Base-by-base conservation (phyloP, 768 basidiomycete genomes). In the Trametes elegans region DNA sequence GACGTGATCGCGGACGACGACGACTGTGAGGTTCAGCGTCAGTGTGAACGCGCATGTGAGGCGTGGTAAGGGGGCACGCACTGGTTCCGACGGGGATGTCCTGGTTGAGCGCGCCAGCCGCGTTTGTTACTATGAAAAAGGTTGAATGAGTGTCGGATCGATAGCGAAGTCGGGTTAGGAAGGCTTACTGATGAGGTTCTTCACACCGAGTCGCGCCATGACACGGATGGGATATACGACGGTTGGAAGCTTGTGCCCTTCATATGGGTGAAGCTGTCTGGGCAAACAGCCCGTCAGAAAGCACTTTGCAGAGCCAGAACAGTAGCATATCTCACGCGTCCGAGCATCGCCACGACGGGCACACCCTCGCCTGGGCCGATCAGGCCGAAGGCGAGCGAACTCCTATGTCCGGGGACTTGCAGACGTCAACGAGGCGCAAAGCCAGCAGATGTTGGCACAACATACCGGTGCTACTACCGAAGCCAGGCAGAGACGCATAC, bases 261-360 rank as follows among this genome's bases (percentile, higher is more conserved):
- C 93, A 60, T 94, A 96, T 1, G 82, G 77, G 68, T 93, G 91
- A 63, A 93, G 88, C 90, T 92, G 61, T 49, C 49, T 52, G 21
- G 36, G 39, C 55, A 0, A n/a, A n/a, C n/a, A n/a, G n/a, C n/a
- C n/a, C n/a, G n/a, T n/a, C n/a, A n/a, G n/a, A n/a, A n/a, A n/a
- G n/a, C n/a, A n/a, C n/a, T n/a, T n/a, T n/a, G n/a, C n/a, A n/a
- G n/a, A n/a, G n/a, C n/a, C n/a, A n/a, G n/a, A n/a, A n/a, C n/a
- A n/a, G n/a, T n/a, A 19, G 9, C 23, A 35, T 13, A 24, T 69
- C 82, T 49, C 62, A 90, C 90, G 66, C 93, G 76, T 55, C 93
- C 93, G 27, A 95, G 83, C 88, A 93, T 93, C 9, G 87, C 90
- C 3, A 95, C 90, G 10, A 90, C 92, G 0, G 93, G 88, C 0